Evolutionary conservation across 305 asterid genomes (phyloP).

Genomic region (Euphrasia arctica): DNA sequence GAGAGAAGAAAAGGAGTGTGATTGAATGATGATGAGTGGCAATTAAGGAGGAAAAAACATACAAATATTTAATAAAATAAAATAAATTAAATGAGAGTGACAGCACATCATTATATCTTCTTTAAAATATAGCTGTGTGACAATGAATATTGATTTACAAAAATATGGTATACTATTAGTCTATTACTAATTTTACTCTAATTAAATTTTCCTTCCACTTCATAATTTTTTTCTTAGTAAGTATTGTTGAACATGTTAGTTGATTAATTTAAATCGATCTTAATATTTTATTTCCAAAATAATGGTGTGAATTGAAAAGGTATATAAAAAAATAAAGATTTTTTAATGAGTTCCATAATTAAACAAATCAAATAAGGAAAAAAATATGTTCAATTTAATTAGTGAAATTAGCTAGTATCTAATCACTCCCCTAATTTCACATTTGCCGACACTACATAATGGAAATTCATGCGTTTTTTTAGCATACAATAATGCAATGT

Average conservation of each 20-base stretch:
- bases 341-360: too few relatives aligned
- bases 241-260: too few relatives aligned
- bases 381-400: slow-evolving; percentile 18
- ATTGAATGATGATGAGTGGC: slow-evolving; percentile 64
- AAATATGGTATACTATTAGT: too few relatives aligned
- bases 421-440: slow-evolving; percentile 32
- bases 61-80: slow-evolving; percentile 11
- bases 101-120: slow-evolving; percentile 29
- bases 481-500: too few relatives aligned
- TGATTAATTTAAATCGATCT: too few relatives aligned
- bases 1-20: slow-evolving; percentile 27
- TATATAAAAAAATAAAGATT: too few relatives aligned
- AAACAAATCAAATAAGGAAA: slow-evolving; percentile 6
- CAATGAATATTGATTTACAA: too few relatives aligned
- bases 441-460: slow-evolving; percentile 48
- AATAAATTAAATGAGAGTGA: slow-evolving; percentile 35
- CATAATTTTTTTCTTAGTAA: background rate
- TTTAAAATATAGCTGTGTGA: too few relatives aligned
- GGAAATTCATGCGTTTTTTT: slow-evolving; percentile 18
- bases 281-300: too few relatives aligned
- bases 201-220: too few relatives aligned
- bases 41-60: slow-evolving; percentile 42
- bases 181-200: too few relatives aligned
- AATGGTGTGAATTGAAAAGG: too few relatives aligned
- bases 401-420: slow-evolving; percentile 32